Conservation (phyloP, 257 asterid species). For the Anisodus tanguticus region DNA sequence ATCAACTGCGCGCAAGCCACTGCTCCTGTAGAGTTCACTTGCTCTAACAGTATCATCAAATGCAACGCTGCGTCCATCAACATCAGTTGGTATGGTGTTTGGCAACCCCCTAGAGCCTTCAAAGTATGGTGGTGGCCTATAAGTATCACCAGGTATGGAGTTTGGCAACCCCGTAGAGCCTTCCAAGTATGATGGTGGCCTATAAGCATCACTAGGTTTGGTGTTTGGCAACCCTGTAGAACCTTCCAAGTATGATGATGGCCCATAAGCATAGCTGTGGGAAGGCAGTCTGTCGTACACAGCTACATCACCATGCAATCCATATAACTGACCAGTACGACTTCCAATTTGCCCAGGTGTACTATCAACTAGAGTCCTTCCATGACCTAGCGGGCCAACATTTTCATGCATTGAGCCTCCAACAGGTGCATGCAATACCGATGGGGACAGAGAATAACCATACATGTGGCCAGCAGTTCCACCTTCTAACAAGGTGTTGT, state of each 20-base stretch:
- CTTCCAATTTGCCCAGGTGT: conserved; percentile 15
- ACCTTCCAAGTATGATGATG: conserved; percentile 5
- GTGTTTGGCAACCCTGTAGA: background rate
- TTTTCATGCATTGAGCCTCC: no score
- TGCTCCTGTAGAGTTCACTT: conserved; percentile 44
- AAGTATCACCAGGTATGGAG: background rate
- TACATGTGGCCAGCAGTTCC: conserved; percentile 39
- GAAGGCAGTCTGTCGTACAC: background rate
- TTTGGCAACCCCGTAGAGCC: background rate
- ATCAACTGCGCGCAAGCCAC: conserved; percentile 38
- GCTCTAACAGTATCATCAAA: conserved; percentile 62
- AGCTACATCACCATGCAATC: background rate
- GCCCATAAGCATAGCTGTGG: background rate
- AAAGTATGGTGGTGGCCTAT: conserved; percentile 8
- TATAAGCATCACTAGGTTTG: conserved; percentile 1
- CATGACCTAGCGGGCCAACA: background rate
- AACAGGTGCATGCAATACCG: conserved; percentile 13
- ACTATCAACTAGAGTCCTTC: background rate
- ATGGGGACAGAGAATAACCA: conserved; percentile 7
- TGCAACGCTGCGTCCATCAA: conserved; percentile 44
- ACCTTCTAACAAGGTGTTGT: background rate
- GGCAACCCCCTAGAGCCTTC: conserved; percentile 18
- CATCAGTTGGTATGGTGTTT: conserved; percentile 47
- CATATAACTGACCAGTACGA: conserved; percentile 43
- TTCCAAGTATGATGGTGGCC: background rate